Percentiles rank a stretch among this genome's conserved stretches.
Evolutionary conservation across 352 stramenopile species (phyloP).

Genomic region (Pythium sp.): DNA sequence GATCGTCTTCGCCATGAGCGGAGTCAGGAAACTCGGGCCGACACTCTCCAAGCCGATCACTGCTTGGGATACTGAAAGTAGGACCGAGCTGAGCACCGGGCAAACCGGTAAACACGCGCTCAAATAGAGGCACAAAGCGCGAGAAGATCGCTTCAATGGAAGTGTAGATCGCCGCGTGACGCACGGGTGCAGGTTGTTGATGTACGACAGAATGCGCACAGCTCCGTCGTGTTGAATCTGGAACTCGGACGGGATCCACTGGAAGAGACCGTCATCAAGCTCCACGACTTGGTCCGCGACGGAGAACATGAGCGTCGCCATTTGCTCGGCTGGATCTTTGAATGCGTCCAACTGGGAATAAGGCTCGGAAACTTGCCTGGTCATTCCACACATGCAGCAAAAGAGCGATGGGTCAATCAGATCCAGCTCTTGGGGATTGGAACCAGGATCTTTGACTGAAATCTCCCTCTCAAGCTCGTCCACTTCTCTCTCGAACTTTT

Average conservation of each 20-base stretch:
- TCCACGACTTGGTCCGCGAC: conserved; percentile 21
- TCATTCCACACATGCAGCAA: conserved; percentile 48
- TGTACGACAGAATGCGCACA: conserved; percentile 35
- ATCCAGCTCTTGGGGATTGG: conserved; percentile 35
- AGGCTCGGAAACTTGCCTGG: conserved; percentile 3
- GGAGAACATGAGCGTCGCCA: conserved; percentile 27
- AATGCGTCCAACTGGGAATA: background rate
- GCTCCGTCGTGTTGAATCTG: conserved; percentile 16
- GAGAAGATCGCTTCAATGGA: conserved; percentile 32
- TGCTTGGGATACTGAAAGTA: background rate
- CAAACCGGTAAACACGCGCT: conserved; percentile 19
- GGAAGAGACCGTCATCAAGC: conserved; percentile 26
- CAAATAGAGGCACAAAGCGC: conserved; percentile 39
- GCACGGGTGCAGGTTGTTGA: conserved; percentile 46
- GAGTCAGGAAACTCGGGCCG: background rate
- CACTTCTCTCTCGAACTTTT: conserved; percentile 29
- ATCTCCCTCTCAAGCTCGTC: conserved; percentile 29
- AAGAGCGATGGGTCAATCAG: conserved; percentile 65
- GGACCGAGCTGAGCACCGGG: conserved; percentile 4
- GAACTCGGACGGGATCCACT: conserved; percentile 45
- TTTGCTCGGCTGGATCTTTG: conserved; percentile 21
- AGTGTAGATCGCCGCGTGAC: conserved; percentile 25
- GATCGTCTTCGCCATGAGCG: background rate
- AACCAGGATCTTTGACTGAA: conserved; percentile 13
- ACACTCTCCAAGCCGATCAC: background rate